Percentiles rank a stretch among this genome's conserved stretches.
phyloP scores from a whole-genome alignment of 2,329 filamentous ascomycete genomes.

The Colletotrichum viniferum region DNA sequence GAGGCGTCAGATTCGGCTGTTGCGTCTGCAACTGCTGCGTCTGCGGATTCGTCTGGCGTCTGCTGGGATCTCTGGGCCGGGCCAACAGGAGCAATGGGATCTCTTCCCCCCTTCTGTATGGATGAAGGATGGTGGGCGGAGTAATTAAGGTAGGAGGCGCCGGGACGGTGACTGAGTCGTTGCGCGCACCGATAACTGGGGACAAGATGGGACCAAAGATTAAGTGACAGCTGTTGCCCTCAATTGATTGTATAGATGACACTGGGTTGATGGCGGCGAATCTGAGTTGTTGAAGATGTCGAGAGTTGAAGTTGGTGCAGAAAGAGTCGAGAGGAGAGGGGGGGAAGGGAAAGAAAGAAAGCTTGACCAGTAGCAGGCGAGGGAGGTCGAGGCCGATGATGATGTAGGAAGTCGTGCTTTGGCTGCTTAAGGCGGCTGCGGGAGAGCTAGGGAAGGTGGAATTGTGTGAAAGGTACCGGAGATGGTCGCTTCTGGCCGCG shows the following conservation, averaged over 20 bases:
- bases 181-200: constrained; percentile 15
- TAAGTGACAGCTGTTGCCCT: constrained; percentile 10
- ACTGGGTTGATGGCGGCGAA: background rate
- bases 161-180: constrained; percentile 16
- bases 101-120: background rate
- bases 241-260: constrained; percentile 17
- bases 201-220: constrained; percentile 16
- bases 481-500: constrained; percentile 10
- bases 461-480: background rate
- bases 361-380: background rate
- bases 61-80: background rate
- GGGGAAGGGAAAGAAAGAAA: background rate
- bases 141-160: constrained; percentile 1
- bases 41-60: background rate
- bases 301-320: background rate
- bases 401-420: background rate
- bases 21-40: background rate
- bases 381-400: constrained; percentile 13
- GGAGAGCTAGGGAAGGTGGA: background rate
- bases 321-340: background rate
- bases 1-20: background rate
- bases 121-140: constrained; percentile 1
- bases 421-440: background rate
- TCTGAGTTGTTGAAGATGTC: background rate
- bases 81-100: background rate